These are phyloP conservation scores for Scleroderma citrinum DNA, from an alignment of 768 basidiomycete species.

Conservation along the genomic window DNA sequence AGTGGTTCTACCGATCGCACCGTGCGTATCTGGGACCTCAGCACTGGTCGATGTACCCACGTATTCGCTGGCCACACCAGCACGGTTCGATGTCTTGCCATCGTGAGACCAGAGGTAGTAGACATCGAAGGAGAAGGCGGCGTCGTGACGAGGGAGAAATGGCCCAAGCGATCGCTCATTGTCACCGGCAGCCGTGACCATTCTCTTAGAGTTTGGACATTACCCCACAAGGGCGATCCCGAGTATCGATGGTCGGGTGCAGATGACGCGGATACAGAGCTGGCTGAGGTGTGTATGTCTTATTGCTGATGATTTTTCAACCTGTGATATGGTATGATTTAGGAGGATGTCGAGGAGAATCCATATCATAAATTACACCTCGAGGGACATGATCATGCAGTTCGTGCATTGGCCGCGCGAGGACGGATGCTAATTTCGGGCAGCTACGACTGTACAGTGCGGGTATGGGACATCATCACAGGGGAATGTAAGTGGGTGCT, in stretches of 20 bases:
- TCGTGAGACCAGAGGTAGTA: slow-evolving; percentile 89
- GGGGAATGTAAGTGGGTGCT: slow-evolving; percentile 78
- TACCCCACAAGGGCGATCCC: slow-evolving; percentile 66
- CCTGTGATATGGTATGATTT: slow-evolving; percentile 8
- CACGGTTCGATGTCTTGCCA: slow-evolving; percentile 92
- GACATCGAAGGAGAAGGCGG: slow-evolving; percentile 64
- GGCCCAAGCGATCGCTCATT: slow-evolving; percentile 66
- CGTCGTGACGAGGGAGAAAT: slow-evolving; percentile 58
- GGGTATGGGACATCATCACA: slow-evolving; percentile 90
- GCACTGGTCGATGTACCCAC: slow-evolving; percentile 78
- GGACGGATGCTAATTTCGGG: slow-evolving; percentile 90
- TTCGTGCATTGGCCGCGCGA: slow-evolving; percentile 86
- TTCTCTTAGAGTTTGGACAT: slow-evolving; percentile 59
- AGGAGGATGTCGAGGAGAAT: slow-evolving; percentile 71
- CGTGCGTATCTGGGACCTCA: slow-evolving; percentile 86
- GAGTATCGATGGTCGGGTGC: slow-evolving; percentile 65
- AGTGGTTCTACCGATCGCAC: slow-evolving; percentile 93
- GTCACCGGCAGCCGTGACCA: slow-evolving; percentile 71
- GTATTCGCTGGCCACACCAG: slow-evolving; percentile 95
- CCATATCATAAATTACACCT: slow-evolving; percentile 86
- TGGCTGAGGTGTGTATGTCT: slow-evolving; percentile 37
- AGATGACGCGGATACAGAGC: slow-evolving; percentile 56
- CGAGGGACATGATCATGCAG: slow-evolving; percentile 87
- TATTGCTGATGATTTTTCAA: not conserved
- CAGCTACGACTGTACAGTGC: slow-evolving; percentile 92